phyloP scores from a whole-genome alignment of 2,329 filamentous ascomycete species.

The Monilinia fructigena region DNA sequence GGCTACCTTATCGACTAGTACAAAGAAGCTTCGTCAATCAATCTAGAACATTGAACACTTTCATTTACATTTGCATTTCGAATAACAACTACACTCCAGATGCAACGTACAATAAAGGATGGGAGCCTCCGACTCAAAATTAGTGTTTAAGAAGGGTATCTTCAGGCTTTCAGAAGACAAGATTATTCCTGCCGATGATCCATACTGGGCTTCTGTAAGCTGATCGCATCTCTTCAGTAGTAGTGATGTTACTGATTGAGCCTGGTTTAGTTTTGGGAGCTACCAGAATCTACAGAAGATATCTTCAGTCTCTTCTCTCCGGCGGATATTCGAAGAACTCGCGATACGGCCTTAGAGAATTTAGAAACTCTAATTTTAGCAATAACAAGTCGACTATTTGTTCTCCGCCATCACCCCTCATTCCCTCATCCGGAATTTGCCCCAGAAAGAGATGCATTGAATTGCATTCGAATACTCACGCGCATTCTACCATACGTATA shows the following conservation, averaged over 20 bases:
- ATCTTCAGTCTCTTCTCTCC: conserved; percentile 94
- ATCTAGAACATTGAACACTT: conserved; percentile 18
- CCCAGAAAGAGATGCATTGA: conserved; percentile 81
- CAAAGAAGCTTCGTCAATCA: conserved; percentile 16
- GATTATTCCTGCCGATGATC: conserved; percentile 81
- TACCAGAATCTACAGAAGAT: conserved; percentile 93
- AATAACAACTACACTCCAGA: conserved; percentile 28
- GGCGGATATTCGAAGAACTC: conserved; percentile 80
- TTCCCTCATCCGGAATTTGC: conserved; percentile 86
- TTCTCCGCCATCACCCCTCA: conserved; percentile 82
- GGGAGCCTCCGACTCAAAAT: conserved; percentile 98
- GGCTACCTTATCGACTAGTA: conserved; percentile 17
- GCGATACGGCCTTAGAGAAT: conserved; percentile 82
- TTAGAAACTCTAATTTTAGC: conserved; percentile 85
- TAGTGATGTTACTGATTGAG: conserved; percentile 24
- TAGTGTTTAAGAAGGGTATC: conserved; percentile 98
- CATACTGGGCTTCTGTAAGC: conserved; percentile 88
- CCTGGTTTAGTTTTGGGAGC: conserved; percentile 81
- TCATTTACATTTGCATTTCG: conserved; percentile 8
- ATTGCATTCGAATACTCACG: conserved; percentile 90
- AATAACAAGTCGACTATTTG: conserved; percentile 76
- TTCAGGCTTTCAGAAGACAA: conserved; percentile 92
- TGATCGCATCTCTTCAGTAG: conserved; percentile 17
- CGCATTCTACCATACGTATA: conserved; percentile 88
- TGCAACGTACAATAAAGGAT: conserved; percentile 50